Evolutionary conservation across 495 filamentous ascomycete species (phyloP), one percentile per base, ranked within the genome.

Genomic region (Hypomontagnella submonticulosa): DNA sequence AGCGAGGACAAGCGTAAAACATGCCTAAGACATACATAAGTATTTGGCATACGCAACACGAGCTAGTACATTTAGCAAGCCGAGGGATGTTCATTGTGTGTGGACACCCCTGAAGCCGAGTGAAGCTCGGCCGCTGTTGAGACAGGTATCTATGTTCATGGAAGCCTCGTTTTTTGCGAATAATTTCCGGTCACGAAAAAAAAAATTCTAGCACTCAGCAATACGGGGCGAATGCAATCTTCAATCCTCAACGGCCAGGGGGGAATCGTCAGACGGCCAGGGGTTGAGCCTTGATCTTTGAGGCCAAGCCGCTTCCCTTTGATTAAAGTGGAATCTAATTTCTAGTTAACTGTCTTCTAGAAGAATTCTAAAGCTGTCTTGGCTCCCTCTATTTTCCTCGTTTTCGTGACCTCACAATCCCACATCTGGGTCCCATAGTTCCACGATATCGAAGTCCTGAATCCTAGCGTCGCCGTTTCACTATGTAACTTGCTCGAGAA

Each of bases 301-400:
- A 47, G 13, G 54, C 54, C 53, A 58, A 53, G 61, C 43, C 38
- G 46, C 44, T 37, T 27, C 27, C 36, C 49, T 69, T 63, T 69
- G 44, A 69, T 60, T 69, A 57, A 57, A 56, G 66, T 63, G 66
- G 66, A 49, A 63, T 69, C 55, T 42, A 69, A 69, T 63, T 63
- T 69, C 59, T 58, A 16, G 19, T 57, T 38, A 38, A 34, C 27
- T 34, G 65, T 53, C 41, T 69, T 69, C 66, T 69, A 69, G 66
- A 69, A 69, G 60, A 36, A 44, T 69, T 69, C 66, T 55, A 52
- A 13, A 30, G 36, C 12, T n/a, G 54, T 59, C 54, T 69, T 69
- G 44, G 66, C 55, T 11, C 41, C 16, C 34, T 42, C 30, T 43
- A 38, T 51, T 62, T 58, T 50, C 8, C 16, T 43, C 19, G 23